Evolutionary conservation across 78 protist genomes (phyloP).

Genomic region (Dictyostelium firmibasis): DNA sequence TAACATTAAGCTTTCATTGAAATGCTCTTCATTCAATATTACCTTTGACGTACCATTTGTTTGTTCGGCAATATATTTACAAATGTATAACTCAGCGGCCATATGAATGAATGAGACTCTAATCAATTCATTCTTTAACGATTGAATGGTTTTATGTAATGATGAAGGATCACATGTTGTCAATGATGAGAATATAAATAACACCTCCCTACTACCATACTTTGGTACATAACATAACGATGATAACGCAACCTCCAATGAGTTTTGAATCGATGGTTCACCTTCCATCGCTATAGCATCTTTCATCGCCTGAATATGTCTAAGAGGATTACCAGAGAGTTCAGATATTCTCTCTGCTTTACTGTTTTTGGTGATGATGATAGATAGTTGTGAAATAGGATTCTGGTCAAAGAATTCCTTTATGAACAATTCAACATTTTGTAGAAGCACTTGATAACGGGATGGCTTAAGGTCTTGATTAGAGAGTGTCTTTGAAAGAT

Average conservation of each 20-base stretch:
- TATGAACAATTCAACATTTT: slow-evolving; percentile 61
- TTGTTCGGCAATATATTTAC: slow-evolving; percentile 24
- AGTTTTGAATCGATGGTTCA: slow-evolving; percentile 89
- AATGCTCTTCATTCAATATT: slow-evolving; percentile 51
- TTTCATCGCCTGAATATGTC: slow-evolving; percentile 65
- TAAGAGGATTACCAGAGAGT: slow-evolving; percentile 65
- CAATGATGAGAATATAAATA: slow-evolving; percentile 64
- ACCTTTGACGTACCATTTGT: slow-evolving; percentile 81
- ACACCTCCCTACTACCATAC: slow-evolving; percentile 82
- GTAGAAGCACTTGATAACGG: slow-evolving; percentile 32
- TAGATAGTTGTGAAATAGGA: slow-evolving; percentile 88
- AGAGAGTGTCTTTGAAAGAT: slow-evolving; percentile 52
- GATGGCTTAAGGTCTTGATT: slow-evolving; percentile 80
- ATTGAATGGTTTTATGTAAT: slow-evolving; percentile 65
- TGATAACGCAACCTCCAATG: slow-evolving; percentile 78
- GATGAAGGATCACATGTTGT: slow-evolving; percentile 89
- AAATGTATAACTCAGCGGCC: slow-evolving; percentile 80
- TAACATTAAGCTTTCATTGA: slow-evolving; percentile 45
- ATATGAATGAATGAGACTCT: slow-evolving; percentile 78
- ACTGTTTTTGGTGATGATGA: slow-evolving; percentile 78
- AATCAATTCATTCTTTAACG: slow-evolving; percentile 25
- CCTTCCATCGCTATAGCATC: slow-evolving; percentile 67
- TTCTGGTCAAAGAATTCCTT: slow-evolving; percentile 91
- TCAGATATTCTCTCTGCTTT: slow-evolving; percentile 84
- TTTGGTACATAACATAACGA: slow-evolving; percentile 74